phyloP scores from a whole-genome alignment of 345 rosid species.

The Aquilaria malaccensis region DNA sequence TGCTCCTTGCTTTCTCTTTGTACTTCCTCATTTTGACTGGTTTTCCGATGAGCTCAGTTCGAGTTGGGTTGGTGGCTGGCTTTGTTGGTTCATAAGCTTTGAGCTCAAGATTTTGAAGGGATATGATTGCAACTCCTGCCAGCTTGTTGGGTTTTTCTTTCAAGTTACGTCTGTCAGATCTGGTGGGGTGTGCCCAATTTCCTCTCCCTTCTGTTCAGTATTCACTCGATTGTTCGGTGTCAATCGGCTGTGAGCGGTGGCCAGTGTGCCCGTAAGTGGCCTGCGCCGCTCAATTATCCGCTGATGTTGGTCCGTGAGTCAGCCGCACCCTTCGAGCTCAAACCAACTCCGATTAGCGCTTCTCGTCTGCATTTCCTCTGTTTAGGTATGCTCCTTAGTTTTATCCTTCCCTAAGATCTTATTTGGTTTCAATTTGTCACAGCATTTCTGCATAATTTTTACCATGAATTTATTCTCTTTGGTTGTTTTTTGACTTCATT shows the following conservation, averaged over 20 bases:
- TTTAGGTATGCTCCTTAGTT: neutral
- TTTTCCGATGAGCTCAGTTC: neutral
- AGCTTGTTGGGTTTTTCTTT: slow-evolving; percentile 30
- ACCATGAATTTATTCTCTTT: too few relatives aligned
- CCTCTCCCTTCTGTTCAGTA: slow-evolving; percentile 17
- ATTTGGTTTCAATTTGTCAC: too few relatives aligned
- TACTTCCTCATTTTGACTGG: too few relatives aligned
- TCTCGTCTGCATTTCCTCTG: too few relatives aligned
- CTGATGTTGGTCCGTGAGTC: slow-evolving; percentile 4
- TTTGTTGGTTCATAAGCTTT: slow-evolving; percentile 24
- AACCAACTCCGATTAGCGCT: neutral
- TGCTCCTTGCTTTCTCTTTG: too few relatives aligned
- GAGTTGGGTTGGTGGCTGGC: slow-evolving; percentile 20
- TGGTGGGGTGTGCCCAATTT: slow-evolving; percentile 43
- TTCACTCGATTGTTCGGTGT: slow-evolving; percentile 41
- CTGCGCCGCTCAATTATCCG: slow-evolving; percentile 7
- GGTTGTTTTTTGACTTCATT: too few relatives aligned
- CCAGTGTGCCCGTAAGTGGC: slow-evolving; percentile 31
- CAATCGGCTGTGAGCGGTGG: slow-evolving; percentile 60
- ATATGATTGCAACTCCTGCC: slow-evolving; percentile 31
- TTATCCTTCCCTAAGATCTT: neutral
- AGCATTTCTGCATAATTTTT: too few relatives aligned
- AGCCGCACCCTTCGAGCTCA: neutral
- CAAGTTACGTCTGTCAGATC: slow-evolving; percentile 44
- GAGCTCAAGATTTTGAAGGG: slow-evolving; percentile 23